phyloP scores from a whole-genome alignment of 2,329 filamentous ascomycete species.

The Chaetomiaceae sp. region DNA sequence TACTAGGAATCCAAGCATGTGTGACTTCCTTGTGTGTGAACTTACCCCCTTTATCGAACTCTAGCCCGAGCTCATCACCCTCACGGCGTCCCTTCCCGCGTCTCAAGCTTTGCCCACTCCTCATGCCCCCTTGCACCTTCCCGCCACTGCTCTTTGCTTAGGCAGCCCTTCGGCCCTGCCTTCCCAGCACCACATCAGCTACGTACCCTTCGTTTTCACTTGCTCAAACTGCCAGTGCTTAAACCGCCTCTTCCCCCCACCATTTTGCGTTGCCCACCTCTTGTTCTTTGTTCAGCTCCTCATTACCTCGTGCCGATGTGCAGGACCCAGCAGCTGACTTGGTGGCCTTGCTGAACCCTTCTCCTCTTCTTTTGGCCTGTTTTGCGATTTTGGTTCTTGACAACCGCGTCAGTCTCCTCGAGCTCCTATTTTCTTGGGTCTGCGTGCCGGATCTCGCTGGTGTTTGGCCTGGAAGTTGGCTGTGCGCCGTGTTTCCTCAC shows the following conservation, averaged over 20 bases:
- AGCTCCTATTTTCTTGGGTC: too few species aligned
- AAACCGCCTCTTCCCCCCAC: not conserved
- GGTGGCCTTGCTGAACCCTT: slow-evolving; percentile 6
- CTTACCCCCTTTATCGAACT: too few species aligned
- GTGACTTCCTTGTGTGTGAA: too few species aligned
- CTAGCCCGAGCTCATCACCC: not conserved
- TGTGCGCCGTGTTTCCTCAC: not conserved
- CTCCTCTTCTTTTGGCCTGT: slow-evolving; percentile 9
- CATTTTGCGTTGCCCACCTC: slow-evolving; percentile 16
- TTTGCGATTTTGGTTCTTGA: slow-evolving; percentile 9
- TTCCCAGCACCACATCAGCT: not conserved
- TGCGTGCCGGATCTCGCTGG: too few species aligned
- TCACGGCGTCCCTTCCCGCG: not conserved
- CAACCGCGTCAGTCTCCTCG: slow-evolving; percentile 1
- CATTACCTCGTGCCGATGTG: slow-evolving; percentile 14
- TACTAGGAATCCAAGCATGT: too few species aligned
- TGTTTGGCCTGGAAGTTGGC: too few species aligned
- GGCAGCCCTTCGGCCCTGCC: not conserved
- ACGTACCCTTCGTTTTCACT: not conserved
- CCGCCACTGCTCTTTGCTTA: not conserved
- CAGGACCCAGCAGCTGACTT: slow-evolving; percentile 6
- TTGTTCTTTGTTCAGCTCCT: slow-evolving; percentile 7
- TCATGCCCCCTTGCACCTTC: not conserved
- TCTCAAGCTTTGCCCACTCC: not conserved
- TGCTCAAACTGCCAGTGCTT: not conserved